phyloP scores from a whole-genome alignment of 768 basidiomycete species.

The Mycena vulgaris region DNA sequence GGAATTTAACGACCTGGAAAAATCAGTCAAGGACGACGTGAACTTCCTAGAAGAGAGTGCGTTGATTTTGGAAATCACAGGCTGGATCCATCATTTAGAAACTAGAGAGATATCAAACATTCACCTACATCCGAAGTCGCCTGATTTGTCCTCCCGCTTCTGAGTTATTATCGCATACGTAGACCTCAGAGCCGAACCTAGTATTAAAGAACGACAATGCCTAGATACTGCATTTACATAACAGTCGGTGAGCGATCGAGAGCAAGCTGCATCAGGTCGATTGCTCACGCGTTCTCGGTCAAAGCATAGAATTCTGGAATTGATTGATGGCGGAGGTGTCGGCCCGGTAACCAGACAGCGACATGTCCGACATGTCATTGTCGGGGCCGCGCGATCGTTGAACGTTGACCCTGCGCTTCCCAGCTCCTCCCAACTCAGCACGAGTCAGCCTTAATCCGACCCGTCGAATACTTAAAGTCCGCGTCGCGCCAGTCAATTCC shows the following conservation, averaged over 20 bases:
- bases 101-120: conserved; percentile 66
- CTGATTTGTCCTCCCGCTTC: conserved; percentile 12
- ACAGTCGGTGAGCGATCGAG: no score
- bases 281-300: no score
- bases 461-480: no score
- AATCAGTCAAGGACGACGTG: conserved; percentile 72
- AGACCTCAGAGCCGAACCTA: neutral
- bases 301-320: neutral
- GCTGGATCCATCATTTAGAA: conserved; percentile 78
- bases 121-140: neutral
- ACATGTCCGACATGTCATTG: no score
- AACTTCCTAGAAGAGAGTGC: conserved; percentile 69
- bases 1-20: conserved; percentile 66
- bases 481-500: no score
- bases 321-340: neutral
- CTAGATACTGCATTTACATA: no score
- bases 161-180: conserved; percentile 34
- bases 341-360: neutral
- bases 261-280: no score
- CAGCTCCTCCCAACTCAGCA: no score
- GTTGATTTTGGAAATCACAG: conserved; percentile 70
- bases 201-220: no score
- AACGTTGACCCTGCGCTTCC: no score
- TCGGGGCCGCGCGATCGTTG: no score
- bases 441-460: neutral